Conservation (phyloP, 805 yeast genomes). For the Myxozyma neotropica region DNA sequence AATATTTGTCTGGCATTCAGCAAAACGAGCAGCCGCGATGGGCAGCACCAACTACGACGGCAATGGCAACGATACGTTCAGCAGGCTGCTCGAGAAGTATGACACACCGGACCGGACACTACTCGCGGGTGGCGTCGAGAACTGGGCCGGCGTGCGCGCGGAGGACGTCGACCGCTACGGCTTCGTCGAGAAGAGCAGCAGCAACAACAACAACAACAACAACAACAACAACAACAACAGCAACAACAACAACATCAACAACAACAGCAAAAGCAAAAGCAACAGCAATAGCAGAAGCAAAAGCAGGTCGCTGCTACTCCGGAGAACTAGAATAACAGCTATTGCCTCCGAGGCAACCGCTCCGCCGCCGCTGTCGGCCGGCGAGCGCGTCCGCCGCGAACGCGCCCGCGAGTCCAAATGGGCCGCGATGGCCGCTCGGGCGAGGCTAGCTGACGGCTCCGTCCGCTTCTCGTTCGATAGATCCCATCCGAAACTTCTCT, state of each 20-base stretch:
- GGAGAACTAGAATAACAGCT: neutral
- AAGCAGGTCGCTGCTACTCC: neutral
- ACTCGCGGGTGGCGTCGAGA: constrained; percentile 30
- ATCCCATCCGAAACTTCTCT: constrained; percentile 6
- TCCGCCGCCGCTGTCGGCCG: neutral
- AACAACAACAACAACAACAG: neutral
- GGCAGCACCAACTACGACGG: no score
- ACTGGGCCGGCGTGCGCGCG: constrained; percentile 27
- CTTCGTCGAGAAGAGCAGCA: constrained; percentile 5
- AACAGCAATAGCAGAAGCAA: neutral
- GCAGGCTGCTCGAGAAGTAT: constrained; percentile 2
- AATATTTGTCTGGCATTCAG: no score
- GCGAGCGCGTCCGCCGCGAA: neutral
- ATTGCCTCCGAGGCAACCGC: neutral
- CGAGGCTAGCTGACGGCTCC: neutral
- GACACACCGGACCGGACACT: constrained; percentile 3
- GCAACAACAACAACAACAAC: neutral
- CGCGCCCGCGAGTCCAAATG: constrained; percentile 17
- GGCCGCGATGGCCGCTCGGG: constrained; percentile 12
- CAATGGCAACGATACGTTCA: neutral
- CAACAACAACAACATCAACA: neutral
- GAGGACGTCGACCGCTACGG: constrained; percentile 30
- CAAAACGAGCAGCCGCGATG: no score
- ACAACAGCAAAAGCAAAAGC: no score
- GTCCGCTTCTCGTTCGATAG: constrained; percentile 8